Percentiles rank a stretch among this genome's conserved stretches.
These are phyloP conservation scores for Allantophomopsis lycopodina DNA, from an alignment of 2,329 filamentous ascomycete species.

Conservation along the genomic window DNA sequence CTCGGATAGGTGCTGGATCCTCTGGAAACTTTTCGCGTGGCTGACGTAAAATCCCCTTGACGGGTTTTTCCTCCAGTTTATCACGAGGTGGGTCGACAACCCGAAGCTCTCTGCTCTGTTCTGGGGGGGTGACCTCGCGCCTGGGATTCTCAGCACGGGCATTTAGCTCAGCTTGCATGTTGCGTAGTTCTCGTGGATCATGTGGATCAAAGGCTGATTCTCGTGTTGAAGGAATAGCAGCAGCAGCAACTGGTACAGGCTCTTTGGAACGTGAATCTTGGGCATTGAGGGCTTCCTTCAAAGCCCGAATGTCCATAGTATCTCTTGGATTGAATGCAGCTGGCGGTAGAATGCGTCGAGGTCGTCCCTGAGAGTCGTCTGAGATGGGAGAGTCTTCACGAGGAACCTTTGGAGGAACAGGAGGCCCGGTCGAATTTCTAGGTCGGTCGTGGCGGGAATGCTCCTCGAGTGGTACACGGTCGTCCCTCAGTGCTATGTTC, in stretches of 20 bases:
- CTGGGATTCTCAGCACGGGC: background rate
- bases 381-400: constrained; percentile 12
- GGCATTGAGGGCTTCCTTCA: constrained; percentile 16
- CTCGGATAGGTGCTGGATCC: constrained; percentile 67
- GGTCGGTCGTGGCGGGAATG: no score
- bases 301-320: constrained; percentile 17
- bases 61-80: constrained; percentile 51
- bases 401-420: constrained; percentile 1
- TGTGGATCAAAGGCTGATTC: constrained; percentile 4
- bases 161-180: constrained; percentile 11
- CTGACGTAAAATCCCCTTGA: constrained; percentile 76
- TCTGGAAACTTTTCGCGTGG: constrained; percentile 79
- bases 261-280: constrained; percentile 3
- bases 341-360: constrained; percentile 1
- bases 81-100: constrained; percentile 58
- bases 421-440: no score
- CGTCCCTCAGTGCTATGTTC: background rate
- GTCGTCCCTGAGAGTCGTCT: constrained; percentile 8
- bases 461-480: background rate
- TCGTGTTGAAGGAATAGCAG: constrained; percentile 2
- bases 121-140: background rate
- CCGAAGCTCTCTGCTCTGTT: constrained; percentile 17
- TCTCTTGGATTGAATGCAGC: constrained; percentile 19
- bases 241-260: background rate
- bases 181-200: constrained; percentile 10